Base-by-base conservation (phyloP, 139 green algal species). In the Gonium pectorale region DNA sequence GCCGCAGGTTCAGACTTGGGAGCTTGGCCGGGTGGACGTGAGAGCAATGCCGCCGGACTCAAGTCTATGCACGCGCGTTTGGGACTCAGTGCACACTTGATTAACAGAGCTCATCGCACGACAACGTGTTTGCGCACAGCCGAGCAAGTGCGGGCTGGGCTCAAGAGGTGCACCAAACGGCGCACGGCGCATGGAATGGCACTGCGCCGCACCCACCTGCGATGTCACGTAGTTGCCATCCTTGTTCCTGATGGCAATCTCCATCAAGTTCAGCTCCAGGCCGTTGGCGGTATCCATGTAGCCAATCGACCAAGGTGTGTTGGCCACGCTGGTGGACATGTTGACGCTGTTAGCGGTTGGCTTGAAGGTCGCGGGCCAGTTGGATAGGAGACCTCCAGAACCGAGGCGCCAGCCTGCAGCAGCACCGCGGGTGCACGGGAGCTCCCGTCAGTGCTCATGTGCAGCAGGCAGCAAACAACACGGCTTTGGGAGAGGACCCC, bases 201-300 rank as follows among this genome's bases (percentile, higher is more conserved):
- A 8, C 19, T 33, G 8, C 54, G 19, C 8, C 15, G 54, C 67
- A 67, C 38, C 31, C 17, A 70, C 68, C 54, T 70, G 54, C 0
- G 64, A 63, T 0, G 69, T 81, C 5, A 87, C 67, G 59, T 60
- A 81, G 2, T 69, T 70, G 13, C 81, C 70, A 24, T 69, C 85
- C 54, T 46, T 67, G 52, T 90, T 90, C 43, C 52, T 67, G 54
- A 87, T 9, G 2, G 73, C 31, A 2, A 87, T 56, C 80, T 90
- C 79, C 19, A 86, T 43, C 31, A 90, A 54, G 31, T 77, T 83
- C 3, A 86, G 43, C 1, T 79, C 51, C n/a, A 62, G 46, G 17
- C 70, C 79, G 41, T 75, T 85, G 0, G 46, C 69, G 17, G 78
- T 69, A 7, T 90, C 86, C 54, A 86, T 62, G 80, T 90, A 90